Base-by-base conservation (phyloP, 208 protist species). In the Wallacemonas sp. region DNA sequence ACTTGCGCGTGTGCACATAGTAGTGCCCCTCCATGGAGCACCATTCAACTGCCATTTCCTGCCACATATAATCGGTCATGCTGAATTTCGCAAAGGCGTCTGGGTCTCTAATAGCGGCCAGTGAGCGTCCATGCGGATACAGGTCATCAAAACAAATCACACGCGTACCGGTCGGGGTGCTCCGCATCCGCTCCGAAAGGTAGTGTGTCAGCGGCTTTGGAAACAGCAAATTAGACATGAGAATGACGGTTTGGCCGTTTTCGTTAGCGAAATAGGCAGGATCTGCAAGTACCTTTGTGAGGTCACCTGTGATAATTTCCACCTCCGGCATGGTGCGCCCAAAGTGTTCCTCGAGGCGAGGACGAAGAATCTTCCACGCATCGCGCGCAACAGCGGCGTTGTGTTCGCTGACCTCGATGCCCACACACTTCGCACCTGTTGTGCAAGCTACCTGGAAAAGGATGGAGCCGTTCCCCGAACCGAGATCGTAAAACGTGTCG, bases 81-180 rank as follows among this genome's bases (percentile, higher is more conserved):
- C 75, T 70, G 66, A 90, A 90, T 38, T 78, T 36, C 39, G 78
- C 65, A 65, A 90, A 90, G 0, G 84, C 84, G 29, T 90, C 79
- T 39, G 79, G 84, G 61, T 90, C 80, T 41, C 84, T 72, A 41
- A 78, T 74, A 2, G 67, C 72, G 41, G 76, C 80, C 16, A 86
- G 39, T 16, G 76, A 76, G 2, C 84, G 65, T 20, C 69, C 65
- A 63, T 90, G 84, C 22, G 80, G 84, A 61, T 86, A 90, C 14
- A 90, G 69, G 65, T 90, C 84, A 70, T 90, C 79, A 74, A 90
- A 90, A 46, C 84, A 91, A 44, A 83, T 54, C 32, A 87, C 74
- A 31, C 71, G 66, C 57, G 76, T 82, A n/a, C 71, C 76, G n/a
- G 32, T 2, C n/a, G 81, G 76, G n/a, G 76, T 65, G 22, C 8